Conservation (phyloP, 2,329 filamentous ascomycete genomes). For the Coniosporium tulheliwenetii region DNA sequence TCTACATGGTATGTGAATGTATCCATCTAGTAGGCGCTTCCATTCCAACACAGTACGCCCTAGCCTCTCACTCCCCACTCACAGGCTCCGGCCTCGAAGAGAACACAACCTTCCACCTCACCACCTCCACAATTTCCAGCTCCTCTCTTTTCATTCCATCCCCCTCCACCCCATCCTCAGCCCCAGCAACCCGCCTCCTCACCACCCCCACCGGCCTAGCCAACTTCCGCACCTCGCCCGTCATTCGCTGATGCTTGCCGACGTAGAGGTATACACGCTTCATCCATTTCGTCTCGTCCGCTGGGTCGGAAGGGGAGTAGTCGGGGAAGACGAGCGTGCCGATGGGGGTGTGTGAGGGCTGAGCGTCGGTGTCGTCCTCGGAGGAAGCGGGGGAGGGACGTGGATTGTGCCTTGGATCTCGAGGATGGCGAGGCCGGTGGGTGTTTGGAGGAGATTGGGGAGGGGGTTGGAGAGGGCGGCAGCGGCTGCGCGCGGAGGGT, state of each 20-base stretch:
- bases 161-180: slow-evolving; percentile 2
- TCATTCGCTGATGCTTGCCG: slow-evolving; percentile 75
- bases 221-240: slow-evolving; percentile 80
- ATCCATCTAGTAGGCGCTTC: too few relatives aligned
- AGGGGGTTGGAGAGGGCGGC: slow-evolving; percentile 40
- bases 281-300: slow-evolving; percentile 61
- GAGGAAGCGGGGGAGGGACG: slow-evolving; percentile 34
- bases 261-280: slow-evolving; percentile 79
- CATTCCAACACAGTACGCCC: neutral
- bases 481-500: neutral
- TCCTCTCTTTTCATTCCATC: slow-evolving; percentile 24
- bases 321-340: slow-evolving; percentile 68
- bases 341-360: slow-evolving; percentile 31
- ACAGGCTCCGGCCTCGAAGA: slow-evolving; percentile 75
- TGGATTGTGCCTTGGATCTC: slow-evolving; percentile 90
- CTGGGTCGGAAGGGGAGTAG: slow-evolving; percentile 39
- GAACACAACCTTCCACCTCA: slow-evolving; percentile 79
- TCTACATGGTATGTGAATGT: too few relatives aligned
- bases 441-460: slow-evolving; percentile 73
- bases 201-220: slow-evolving; percentile 67
- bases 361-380: slow-evolving; percentile 2
- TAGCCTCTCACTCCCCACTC: slow-evolving; percentile 24
- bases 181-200: slow-evolving; percentile 30
- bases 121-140: slow-evolving; percentile 73
- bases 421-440: slow-evolving; percentile 73